Evolutionary conservation across 2,329 filamentous ascomycete species (phyloP).

Genomic region (Arthrobotrys conoides): DNA sequence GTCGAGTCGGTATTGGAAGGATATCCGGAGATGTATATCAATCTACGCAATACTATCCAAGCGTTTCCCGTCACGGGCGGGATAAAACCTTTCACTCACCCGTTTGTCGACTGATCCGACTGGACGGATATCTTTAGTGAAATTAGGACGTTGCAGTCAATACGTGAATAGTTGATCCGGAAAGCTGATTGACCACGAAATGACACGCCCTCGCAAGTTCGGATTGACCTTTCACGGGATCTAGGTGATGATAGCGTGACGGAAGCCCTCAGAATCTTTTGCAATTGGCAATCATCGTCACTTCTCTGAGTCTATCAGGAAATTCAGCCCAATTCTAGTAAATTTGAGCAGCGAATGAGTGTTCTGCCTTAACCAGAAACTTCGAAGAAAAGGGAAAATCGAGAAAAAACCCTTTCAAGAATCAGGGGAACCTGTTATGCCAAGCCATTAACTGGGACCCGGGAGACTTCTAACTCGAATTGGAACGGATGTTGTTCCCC

Average conservation of each 20-base stretch:
- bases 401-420: background rate
- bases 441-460: constrained; percentile 50
- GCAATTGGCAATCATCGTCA: background rate
- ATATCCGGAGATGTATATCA: too few species aligned
- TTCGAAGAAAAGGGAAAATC: background rate
- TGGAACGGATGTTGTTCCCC: constrained; percentile 59
- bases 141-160: constrained; percentile 30
- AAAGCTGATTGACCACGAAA: constrained; percentile 12
- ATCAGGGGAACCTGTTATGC: constrained; percentile 47
- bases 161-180: background rate
- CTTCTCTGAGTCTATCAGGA: background rate
- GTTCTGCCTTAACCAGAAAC: constrained; percentile 11
- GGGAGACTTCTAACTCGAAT: constrained; percentile 47
- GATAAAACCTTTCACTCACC: constrained; percentile 22
- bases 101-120: constrained; percentile 39
- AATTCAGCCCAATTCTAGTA: constrained; percentile 7
- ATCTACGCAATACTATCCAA: constrained; percentile 44
- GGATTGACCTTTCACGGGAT: background rate
- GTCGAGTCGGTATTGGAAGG: constrained; percentile 26
- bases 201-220: constrained; percentile 6
- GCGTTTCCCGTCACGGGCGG: constrained; percentile 38
- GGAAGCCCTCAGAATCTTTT: constrained; percentile 20
- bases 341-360: constrained; percentile 5
- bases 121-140: constrained; percentile 47
- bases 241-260: constrained; percentile 22